These are phyloP conservation scores for Paracoccidioides brasiliensis DNA, from an alignment of 2,329 filamentous ascomycete species.

Conservation along the genomic window DNA sequence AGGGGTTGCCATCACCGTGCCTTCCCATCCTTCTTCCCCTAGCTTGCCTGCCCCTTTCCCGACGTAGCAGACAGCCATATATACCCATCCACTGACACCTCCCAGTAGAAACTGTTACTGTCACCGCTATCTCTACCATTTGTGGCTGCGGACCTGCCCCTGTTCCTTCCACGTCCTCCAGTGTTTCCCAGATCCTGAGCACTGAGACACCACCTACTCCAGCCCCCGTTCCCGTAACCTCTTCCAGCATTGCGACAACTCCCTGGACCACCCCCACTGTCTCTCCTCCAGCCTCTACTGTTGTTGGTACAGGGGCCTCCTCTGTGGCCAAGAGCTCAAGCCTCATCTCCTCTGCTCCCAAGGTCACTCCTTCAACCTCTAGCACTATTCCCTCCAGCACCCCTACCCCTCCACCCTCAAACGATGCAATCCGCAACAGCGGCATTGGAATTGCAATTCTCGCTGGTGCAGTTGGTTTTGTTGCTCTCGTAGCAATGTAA, in stretches of 20 bases:
- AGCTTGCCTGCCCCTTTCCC: neutral
- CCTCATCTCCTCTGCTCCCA: neutral
- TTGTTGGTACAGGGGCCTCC: neutral
- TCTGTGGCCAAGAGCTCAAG: neutral
- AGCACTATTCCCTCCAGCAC: neutral
- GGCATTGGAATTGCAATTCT: slow-evolving; percentile 1
- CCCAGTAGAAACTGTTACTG: neutral
- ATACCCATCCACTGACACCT: neutral
- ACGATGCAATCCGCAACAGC: slow-evolving; percentile 1
- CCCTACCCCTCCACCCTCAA: neutral
- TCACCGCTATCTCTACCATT: neutral
- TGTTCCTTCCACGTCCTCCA: neutral
- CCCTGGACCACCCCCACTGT: neutral
- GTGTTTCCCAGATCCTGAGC: neutral
- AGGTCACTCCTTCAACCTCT: neutral
- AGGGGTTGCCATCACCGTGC: neutral
- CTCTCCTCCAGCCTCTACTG: neutral
- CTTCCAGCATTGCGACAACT: neutral
- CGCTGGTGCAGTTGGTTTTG: slow-evolving; percentile 5
- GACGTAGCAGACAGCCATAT: neutral
- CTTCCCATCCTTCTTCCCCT: neutral
- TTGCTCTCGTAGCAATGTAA: slow-evolving; percentile 8
- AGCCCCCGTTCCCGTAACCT: neutral
- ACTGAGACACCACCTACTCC: neutral
- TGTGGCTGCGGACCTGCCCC: neutral